Evolutionary conservation across 768 basidiomycete species (phyloP), one percentile per base, ranked within the genome.

Genomic region (Trametes elegans): DNA sequence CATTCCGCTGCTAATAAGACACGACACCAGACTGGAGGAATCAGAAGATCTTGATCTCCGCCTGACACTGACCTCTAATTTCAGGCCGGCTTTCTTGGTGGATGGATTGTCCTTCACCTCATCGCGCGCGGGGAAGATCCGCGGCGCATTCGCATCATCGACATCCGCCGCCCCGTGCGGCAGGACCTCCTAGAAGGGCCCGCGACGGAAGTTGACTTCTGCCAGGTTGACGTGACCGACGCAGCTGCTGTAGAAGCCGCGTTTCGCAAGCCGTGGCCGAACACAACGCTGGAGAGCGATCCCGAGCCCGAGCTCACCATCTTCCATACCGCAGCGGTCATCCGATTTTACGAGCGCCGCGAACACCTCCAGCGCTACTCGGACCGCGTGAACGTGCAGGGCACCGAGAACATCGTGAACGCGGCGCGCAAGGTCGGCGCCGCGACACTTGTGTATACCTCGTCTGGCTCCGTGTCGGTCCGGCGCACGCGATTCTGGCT

Each of bases 271-370:
- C 77, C 85, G 0, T 91, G 89, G 89, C 78, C 80, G 0, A 1
- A 60, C 60, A 3, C 26, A 58, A 2, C 24, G 53, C 6, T 50
- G 29, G 57, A 66, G 9, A 64, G 64, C 21, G 64, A 64, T 6
- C 46, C 58, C 8, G 64, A 71, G 10, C 60, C 72, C 1, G 74
- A 76, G 48, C 70, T 85, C 19, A 88, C 88, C 0, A 79, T 91
- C 8, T 87, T 89, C 67, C 87, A 90, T 64, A 85, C 86, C 19
- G 88, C 85, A 0, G 85, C 89, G 16, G 87, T 78, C 59, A 90
- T 90, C 59, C 85, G 87, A 5, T 90, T 87, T 66, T 91, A 83
- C 64, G 89, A 90, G 60, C 82, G 84, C 8, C 75, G 78, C 55
- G 57, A 69, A 0, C 64, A 64, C 3, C 76, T 89, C 16, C 66